phyloP scores from a whole-genome alignment of 306 rosid species.

The Vigna nakashimae region DNA sequence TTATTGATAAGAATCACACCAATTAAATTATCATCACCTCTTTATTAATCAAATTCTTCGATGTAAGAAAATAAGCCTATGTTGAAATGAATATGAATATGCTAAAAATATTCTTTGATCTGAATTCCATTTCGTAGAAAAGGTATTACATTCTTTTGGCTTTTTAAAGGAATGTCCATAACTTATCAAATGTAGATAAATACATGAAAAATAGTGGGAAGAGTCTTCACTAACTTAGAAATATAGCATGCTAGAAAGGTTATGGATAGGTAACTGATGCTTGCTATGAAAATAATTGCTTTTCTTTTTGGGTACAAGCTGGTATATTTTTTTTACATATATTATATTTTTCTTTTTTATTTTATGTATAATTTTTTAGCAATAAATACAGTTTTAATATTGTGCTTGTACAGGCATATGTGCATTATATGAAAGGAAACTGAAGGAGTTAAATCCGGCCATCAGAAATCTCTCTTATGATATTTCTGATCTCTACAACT shows the following conservation, averaged over 20 bases:
- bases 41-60: too few relatives aligned
- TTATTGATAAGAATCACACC: too few relatives aligned
- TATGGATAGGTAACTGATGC: slow-evolving; percentile 8
- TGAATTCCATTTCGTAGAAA: slow-evolving; percentile 23
- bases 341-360: not conserved
- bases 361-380: not conserved
- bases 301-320: not conserved
- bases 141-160: not conserved
- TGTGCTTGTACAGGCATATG: slow-evolving; percentile 76
- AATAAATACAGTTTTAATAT: slow-evolving; percentile 38
- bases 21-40: too few relatives aligned
- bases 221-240: not conserved
- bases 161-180: slow-evolving; percentile 6
- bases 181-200: not conserved
- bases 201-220: not conserved
- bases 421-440: slow-evolving; percentile 92
- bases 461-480: slow-evolving; percentile 85
- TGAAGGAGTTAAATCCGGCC: slow-evolving; percentile 93
- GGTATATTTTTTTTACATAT: not conserved
- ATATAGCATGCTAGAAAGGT: slow-evolving; percentile 19
- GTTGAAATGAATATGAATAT: too few relatives aligned
- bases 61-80: too few relatives aligned
- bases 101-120: not conserved
- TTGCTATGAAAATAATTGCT: not conserved
- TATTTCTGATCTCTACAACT: slow-evolving; percentile 89